Conservation (phyloP, 129 eudicot genomes). For the Centella asiatica region DNA sequence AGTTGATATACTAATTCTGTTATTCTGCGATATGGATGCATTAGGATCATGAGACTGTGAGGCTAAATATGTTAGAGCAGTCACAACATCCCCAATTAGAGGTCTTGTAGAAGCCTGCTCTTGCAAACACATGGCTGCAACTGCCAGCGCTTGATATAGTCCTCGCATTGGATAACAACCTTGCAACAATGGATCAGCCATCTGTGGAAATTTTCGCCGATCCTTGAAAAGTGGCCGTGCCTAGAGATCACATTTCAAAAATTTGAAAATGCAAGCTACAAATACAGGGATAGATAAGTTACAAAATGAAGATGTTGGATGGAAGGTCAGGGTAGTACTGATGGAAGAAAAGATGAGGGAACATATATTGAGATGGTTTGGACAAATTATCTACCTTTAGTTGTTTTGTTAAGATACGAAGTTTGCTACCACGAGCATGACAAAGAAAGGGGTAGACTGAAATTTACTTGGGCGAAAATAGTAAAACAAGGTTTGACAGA, state of each 20-base stretch:
- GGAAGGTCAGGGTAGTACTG: no score
- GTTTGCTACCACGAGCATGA: no score
- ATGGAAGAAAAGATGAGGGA: no score
- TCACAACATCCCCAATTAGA: constrained; percentile 82
- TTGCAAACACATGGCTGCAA: constrained; percentile 90
- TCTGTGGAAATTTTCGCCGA: constrained; percentile 52
- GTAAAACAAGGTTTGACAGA: no score
- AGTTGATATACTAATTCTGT: no score
- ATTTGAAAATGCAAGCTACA: neutral
- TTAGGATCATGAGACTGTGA: constrained; percentile 61
- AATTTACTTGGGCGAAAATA: no score
- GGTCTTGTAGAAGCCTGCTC: constrained; percentile 96
- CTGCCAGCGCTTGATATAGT: constrained; percentile 86
- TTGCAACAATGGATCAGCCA: constrained; percentile 67
- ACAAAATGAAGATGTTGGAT: no score
- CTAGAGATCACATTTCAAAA: constrained; percentile 38
- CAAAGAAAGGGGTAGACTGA: no score
- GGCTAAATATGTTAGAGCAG: constrained; percentile 82
- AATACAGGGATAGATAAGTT: neutral
- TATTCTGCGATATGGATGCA: constrained; percentile 31
- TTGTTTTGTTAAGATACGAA: no score
- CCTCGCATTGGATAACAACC: constrained; percentile 80
- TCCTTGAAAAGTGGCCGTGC: constrained; percentile 82
- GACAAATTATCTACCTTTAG: no score
- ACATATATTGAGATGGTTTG: no score